Evolutionary conservation across 441 rosid species (phyloP), one percentile per base, ranked within the genome.

Genomic region (Populus tomentosa): DNA sequence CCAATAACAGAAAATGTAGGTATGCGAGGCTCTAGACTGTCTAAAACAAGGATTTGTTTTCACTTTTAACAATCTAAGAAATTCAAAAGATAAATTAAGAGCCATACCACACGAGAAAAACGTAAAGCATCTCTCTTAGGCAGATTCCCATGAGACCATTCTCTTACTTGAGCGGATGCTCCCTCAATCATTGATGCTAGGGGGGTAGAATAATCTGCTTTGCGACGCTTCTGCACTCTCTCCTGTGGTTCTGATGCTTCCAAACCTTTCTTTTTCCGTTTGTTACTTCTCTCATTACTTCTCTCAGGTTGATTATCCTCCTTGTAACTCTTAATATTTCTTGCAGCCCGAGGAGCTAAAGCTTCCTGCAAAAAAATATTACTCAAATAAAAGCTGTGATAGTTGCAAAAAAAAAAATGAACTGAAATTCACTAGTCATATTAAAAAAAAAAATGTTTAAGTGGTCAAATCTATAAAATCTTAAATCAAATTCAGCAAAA

Each of bases 81-180:
- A 46, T 46, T 46, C 20, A 14, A 46, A 46, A 14, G 28, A 21
- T 7, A 21, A 63, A 63, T 63, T 24, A 24, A 68, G 59, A 65
- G 53, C 66, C 90, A 38, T 89, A 97, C 99, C 84, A 91, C 92
- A 77, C 98, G 97, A 75, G 90, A 94, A 90, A 97, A 93, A 46
- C 97, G 93, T 56, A 82, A 86, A n/a, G 99, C 98, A 85, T 97
- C 98, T 89, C 96, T 92, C 89, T 97, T 97, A 28, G 97, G 90
- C 73, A 97, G 83, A 88, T 95, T 97, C 84, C 99, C 99, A 36
- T 89, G 84, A 69, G 97, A 93, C 98, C 99, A 97, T 81, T 94
- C 98, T 83, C 99, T 87, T 80, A 91, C 98, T 93, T 94, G 99
- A 76, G 92, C 98, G 77, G 91, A 80, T 76, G 99, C 94, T 61